A percentile compares a stretch with the other conserved stretches of the same genome.
Conservation (phyloP, 2,329 filamentous ascomycete genomes). For the Aspergillus aculeatus region DNA sequence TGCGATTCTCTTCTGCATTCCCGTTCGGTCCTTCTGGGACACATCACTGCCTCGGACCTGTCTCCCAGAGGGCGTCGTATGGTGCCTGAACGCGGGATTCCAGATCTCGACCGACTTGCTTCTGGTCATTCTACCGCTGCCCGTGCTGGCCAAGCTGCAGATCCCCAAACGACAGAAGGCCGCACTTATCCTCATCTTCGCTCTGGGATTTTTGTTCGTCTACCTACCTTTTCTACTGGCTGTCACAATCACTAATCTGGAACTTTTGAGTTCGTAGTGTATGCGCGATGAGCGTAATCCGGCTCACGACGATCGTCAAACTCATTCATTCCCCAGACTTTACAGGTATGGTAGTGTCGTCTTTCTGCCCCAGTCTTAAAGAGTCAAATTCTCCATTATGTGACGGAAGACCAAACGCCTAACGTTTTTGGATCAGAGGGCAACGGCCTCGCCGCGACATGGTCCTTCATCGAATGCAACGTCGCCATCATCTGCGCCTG, state of each 20-base stretch:
- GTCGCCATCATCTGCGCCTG: conserved; percentile 35
- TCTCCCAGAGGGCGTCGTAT: conserved; percentile 21
- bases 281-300: conserved; percentile 28
- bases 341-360: conserved; percentile 18
- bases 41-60: conserved; percentile 12
- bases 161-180: conserved; percentile 24
- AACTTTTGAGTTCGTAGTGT: conserved; percentile 18
- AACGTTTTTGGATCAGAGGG: conserved; percentile 11
- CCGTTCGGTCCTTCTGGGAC: conserved; percentile 28
- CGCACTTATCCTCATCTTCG: conserved; percentile 28
- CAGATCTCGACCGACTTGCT: conserved; percentile 29
- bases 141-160: conserved; percentile 21
- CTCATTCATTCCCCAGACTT: conserved; percentile 19
- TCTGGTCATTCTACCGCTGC: conserved; percentile 30
- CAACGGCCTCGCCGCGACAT: conserved; percentile 27
- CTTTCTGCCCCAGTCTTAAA: neutral
- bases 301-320: conserved; percentile 20
- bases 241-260: neutral
- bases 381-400: no score
- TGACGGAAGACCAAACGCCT: neutral
- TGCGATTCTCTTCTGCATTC: conserved; percentile 28
- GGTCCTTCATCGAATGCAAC: conserved; percentile 33
- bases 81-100: conserved; percentile 31
- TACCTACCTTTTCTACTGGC: neutral
- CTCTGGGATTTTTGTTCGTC: conserved; percentile 30